Evolutionary conservation across 2,329 filamentous ascomycete genomes (phyloP).

Genomic region (Aureobasidium sp.): DNA sequence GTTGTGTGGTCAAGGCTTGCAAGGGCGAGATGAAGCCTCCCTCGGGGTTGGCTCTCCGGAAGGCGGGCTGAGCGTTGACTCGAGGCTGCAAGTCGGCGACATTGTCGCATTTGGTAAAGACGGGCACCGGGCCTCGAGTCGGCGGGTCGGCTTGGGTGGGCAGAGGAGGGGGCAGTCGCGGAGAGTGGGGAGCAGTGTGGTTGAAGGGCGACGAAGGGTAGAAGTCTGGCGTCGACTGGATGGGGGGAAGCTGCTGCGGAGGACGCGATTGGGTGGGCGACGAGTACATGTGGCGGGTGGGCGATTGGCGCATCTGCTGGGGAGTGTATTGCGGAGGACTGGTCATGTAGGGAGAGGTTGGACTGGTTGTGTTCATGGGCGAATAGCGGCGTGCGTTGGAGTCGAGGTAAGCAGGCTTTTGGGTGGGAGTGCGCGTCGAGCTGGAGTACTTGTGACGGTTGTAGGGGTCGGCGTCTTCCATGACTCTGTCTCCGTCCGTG

Average conservation of each 20-base stretch:
- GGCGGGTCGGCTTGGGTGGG: constrained; percentile 1
- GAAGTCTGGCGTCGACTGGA: constrained; percentile 49
- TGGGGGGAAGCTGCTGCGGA: constrained; percentile 67
- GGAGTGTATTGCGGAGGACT: constrained; percentile 35
- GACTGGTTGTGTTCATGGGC: constrained; percentile 80
- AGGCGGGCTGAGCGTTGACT: constrained; percentile 80
- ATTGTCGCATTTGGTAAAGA: constrained; percentile 73
- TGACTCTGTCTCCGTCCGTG: constrained; percentile 45
- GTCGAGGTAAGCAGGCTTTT: constrained; percentile 52
- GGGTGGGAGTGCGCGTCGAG: constrained; percentile 48
- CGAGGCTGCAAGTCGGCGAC: constrained; percentile 70
- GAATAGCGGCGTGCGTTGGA: constrained; percentile 88
- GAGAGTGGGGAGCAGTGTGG: constrained; percentile 15
- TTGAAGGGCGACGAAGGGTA: constrained; percentile 34
- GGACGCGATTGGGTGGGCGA: constrained; percentile 44
- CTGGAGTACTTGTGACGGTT: constrained; percentile 81
- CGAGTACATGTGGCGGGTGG: constrained; percentile 59
- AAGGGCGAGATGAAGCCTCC: constrained; percentile 97
- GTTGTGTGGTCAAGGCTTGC: constrained; percentile 86
- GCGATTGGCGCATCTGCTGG: constrained; percentile 63
- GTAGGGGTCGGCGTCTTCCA: constrained; percentile 87
- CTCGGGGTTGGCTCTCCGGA: constrained; percentile 88
- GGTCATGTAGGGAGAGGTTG: constrained; percentile 67
- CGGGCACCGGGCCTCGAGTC: constrained; percentile 65
- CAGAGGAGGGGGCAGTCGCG: constrained; percentile 15